Evolutionary conservation across 345 rosid genomes (phyloP).

Genomic region (Ceriops tagal): DNA sequence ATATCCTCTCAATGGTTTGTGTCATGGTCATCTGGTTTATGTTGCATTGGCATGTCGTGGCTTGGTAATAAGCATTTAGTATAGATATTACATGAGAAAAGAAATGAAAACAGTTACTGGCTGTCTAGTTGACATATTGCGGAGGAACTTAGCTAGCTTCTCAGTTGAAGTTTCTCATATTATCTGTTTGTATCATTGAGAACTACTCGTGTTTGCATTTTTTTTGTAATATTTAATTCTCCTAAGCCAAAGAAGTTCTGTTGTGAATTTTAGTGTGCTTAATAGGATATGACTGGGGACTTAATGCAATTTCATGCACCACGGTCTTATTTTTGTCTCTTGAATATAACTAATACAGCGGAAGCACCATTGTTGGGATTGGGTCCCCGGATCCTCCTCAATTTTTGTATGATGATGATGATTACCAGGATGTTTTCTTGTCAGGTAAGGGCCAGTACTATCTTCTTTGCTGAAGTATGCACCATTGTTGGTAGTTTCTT

Average conservation of each 20-base stretch:
- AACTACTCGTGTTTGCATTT: no score
- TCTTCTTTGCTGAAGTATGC: background rate
- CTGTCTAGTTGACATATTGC: no score
- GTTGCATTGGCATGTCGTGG: no score
- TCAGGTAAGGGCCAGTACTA: slow-evolving; percentile 49
- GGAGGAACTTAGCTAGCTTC: no score
- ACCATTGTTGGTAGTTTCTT: background rate
- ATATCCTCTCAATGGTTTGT: background rate
- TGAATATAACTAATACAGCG: slow-evolving; percentile 43
- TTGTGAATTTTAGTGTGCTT: background rate
- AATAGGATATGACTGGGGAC: background rate
- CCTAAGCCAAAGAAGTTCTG: background rate
- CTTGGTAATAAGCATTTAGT: no score
- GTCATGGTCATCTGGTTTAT: background rate
- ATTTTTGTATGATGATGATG: slow-evolving; percentile 72
- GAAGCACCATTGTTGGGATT: slow-evolving; percentile 90
- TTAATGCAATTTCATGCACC: background rate
- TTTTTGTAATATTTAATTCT: background rate
- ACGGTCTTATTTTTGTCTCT: slow-evolving; percentile 1
- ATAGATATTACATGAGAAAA: no score
- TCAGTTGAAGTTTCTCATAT: no score
- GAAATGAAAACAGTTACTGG: no score
- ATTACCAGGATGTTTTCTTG: slow-evolving; percentile 72
- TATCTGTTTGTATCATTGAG: no score
- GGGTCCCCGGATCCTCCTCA: slow-evolving; percentile 97